A percentile compares a stretch with the other conserved stretches of the same genome.
Evolutionary conservation across 2,329 filamentous ascomycete species (phyloP).

Genomic region (Rhytidhysteron rufulum): DNA sequence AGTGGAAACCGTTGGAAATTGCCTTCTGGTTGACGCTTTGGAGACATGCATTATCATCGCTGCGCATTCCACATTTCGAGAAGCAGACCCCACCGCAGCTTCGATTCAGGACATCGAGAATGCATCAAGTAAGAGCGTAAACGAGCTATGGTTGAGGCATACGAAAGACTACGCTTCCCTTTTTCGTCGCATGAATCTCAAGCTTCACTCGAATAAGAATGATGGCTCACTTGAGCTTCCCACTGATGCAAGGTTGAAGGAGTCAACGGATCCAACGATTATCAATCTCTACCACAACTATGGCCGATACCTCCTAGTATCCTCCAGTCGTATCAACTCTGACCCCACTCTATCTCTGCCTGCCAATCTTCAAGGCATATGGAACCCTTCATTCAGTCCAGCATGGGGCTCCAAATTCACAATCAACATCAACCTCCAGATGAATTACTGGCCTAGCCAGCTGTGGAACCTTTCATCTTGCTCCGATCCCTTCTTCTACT

Average conservation of each 20-base stretch:
- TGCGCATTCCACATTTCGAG: constrained; percentile 46
- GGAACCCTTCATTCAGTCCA: constrained; percentile 45
- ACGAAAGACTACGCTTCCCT: constrained; percentile 41
- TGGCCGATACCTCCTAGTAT: constrained; percentile 53
- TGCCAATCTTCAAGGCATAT: constrained; percentile 55
- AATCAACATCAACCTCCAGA: constrained; percentile 58
- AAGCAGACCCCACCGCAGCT: constrained; percentile 40
- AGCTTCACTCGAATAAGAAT: constrained; percentile 42
- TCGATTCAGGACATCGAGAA: constrained; percentile 33
- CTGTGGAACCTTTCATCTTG: no score
- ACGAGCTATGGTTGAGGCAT: constrained; percentile 33
- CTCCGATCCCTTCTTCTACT: no score
- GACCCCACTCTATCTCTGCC: no score
- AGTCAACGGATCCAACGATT: constrained; percentile 48
- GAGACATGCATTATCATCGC: no score
- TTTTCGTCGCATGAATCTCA: constrained; percentile 38
- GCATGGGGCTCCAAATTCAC: constrained; percentile 57
- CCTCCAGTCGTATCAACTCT: constrained; percentile 48
- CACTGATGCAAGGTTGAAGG: constrained; percentile 18
- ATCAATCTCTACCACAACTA: constrained; percentile 54
- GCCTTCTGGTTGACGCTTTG: no score
- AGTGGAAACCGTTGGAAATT: no score
- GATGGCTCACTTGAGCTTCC: constrained; percentile 41
- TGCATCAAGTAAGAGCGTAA: constrained; percentile 32
- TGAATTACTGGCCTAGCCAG: constrained; percentile 65